Conservation (phyloP, 2,329 filamentous ascomycete genomes). For the Colletotrichum chrysophilum region DNA sequence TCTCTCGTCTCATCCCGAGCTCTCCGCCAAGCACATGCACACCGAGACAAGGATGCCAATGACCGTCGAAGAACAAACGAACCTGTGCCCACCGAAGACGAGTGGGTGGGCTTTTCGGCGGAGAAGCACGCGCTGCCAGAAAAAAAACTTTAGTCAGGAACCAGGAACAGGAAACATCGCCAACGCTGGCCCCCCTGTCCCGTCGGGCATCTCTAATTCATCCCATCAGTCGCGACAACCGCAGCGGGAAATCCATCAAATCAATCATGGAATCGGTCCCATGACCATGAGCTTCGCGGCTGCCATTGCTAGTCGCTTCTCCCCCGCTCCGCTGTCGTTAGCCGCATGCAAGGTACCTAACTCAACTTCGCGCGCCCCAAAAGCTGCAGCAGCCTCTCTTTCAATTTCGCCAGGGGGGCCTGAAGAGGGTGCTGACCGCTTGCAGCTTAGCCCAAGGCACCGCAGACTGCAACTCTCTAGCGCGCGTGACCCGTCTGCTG, state of each 20-base stretch:
- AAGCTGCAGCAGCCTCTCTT: not conserved
- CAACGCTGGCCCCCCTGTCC: not conserved
- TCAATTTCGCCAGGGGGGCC: not conserved
- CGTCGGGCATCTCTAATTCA: not conserved
- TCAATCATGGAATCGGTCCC: not conserved
- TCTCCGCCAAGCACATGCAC: not conserved
- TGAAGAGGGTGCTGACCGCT: not conserved
- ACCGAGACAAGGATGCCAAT: not conserved
- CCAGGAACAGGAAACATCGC: not conserved
- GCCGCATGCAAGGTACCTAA: not conserved
- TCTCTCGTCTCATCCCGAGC: not conserved
- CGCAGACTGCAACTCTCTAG: not conserved
- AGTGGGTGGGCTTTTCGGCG: not conserved
- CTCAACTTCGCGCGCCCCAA: not conserved
- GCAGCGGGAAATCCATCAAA: not conserved
- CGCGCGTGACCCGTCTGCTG: not conserved
- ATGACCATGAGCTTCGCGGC: not conserved
- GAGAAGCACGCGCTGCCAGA: not conserved
- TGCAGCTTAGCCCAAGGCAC: not conserved
- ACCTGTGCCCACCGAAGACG: not conserved
- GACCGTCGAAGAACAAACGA: not conserved
- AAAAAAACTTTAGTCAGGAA: not conserved
- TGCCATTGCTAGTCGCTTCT: not conserved
- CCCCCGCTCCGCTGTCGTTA: not conserved
- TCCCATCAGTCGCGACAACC: not conserved